These are phyloP conservation scores for Fusarium lyarnte DNA, from an alignment of 2,329 filamentous ascomycete genomes.

Conservation along the genomic window DNA sequence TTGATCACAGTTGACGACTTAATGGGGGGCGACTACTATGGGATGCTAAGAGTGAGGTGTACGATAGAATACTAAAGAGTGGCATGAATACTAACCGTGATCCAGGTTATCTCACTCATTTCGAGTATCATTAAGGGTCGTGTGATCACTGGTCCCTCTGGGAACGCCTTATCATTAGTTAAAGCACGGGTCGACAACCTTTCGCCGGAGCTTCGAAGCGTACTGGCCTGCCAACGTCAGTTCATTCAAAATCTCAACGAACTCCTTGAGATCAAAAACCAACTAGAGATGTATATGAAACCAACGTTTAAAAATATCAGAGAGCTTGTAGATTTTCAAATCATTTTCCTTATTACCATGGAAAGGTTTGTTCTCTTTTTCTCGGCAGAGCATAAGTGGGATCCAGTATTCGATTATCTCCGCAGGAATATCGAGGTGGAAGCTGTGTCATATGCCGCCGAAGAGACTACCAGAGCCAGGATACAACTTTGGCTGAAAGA, in stretches of 20 bases:
- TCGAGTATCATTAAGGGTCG: background rate
- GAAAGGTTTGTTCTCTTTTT: background rate
- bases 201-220: background rate
- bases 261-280: background rate
- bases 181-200: background rate
- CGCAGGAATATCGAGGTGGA: background rate
- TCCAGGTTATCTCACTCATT: background rate
- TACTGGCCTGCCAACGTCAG: background rate
- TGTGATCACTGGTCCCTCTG: background rate
- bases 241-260: background rate
- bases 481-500: background rate
- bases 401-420: background rate
- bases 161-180: background rate
- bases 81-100: background rate
- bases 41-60: background rate
- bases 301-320: background rate
- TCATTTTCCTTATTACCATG: background rate
- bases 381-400: background rate
- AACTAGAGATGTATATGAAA: background rate
- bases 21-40: rapidly evolving
- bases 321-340: background rate
- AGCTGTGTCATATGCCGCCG: background rate
- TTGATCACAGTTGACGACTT: background rate
- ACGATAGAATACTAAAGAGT: rapidly evolving
- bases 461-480: background rate